Evolutionary conservation across 352 stramenopile species (phyloP).

Genomic region (Pythium plurisporium): DNA sequence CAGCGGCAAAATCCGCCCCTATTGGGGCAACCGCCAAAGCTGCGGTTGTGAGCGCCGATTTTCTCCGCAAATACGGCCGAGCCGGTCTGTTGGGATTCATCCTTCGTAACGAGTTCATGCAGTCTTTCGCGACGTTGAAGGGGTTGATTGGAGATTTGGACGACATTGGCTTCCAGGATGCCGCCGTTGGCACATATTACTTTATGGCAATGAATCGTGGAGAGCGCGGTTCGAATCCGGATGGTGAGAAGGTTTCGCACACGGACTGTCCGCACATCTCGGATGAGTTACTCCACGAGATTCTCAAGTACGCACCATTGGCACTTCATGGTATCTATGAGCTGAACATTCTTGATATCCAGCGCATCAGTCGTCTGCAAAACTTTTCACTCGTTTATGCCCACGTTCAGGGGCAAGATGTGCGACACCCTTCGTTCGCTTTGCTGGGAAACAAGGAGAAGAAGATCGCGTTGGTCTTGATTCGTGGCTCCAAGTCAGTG

Average conservation of each 20-base stretch:
- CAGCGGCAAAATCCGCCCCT: constrained; percentile 68
- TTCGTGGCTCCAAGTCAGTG: constrained; percentile 83
- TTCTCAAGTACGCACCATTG: constrained; percentile 72
- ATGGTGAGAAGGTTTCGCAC: constrained; percentile 58
- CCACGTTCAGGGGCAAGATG: constrained; percentile 77
- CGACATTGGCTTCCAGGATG: constrained; percentile 80
- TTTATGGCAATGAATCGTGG: constrained; percentile 88
- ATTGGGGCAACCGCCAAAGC: constrained; percentile 81
- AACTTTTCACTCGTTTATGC: constrained; percentile 77
- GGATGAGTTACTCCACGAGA: constrained; percentile 63
- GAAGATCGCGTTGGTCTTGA: constrained; percentile 74
- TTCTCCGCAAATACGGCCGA: constrained; percentile 79
- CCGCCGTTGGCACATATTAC: constrained; percentile 81
- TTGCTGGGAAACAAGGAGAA: constrained; percentile 73
- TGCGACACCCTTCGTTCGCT: constrained; percentile 76
- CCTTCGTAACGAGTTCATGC: constrained; percentile 85
- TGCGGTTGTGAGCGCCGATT: constrained; percentile 81
- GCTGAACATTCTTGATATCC: constrained; percentile 76
- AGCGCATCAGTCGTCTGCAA: constrained; percentile 76
- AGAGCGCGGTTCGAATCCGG: constrained; percentile 64
- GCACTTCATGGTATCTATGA: constrained; percentile 84
- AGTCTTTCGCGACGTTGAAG: constrained; percentile 84
- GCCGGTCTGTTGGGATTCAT: constrained; percentile 80
- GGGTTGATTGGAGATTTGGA: constrained; percentile 74
- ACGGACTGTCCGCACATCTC: constrained; percentile 49